Conservation (phyloP, 805 yeast genomes). For the Suhomyces prunicola region DNA sequence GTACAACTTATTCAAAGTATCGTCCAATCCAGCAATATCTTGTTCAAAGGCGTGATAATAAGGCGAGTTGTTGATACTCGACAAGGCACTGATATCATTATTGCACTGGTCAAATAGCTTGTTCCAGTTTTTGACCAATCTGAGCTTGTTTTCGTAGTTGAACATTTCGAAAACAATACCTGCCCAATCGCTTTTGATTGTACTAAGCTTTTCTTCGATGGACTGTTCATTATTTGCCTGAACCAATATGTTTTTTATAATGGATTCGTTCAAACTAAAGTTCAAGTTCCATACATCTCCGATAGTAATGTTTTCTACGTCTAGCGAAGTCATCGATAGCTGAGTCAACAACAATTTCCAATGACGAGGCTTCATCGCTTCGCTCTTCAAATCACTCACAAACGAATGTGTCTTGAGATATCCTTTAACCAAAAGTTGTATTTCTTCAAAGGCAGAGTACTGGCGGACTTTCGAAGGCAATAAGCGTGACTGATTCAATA, state of each 20-base stretch:
- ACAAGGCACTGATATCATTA: conserved; percentile 59
- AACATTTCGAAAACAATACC: conserved; percentile 49
- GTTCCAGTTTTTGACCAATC: conserved; percentile 69
- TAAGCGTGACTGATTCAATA: conserved; percentile 43
- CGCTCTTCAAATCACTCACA: conserved; percentile 50
- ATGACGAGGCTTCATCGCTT: conserved; percentile 61
- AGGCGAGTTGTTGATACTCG: conserved; percentile 69
- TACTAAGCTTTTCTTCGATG: conserved; percentile 53
- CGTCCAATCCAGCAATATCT: conserved; percentile 53
- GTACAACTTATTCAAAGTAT: conserved; percentile 48
- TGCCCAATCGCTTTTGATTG: conserved; percentile 58
- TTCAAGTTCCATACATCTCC: conserved; percentile 63
- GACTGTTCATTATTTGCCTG: conserved; percentile 73
- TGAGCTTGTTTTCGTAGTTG: conserved; percentile 48
- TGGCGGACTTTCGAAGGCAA: conserved; percentile 61
- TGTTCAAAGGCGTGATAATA: conserved; percentile 59
- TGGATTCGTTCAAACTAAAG: conserved; percentile 41
- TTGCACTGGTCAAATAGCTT: conserved; percentile 52
- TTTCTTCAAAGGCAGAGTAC: conserved; percentile 63
- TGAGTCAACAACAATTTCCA: conserved; percentile 51
- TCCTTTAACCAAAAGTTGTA: conserved; percentile 45
- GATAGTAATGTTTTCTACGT: conserved; percentile 36
- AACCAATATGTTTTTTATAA: conserved; percentile 47
- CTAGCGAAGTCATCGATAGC: conserved; percentile 22
- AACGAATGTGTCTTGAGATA: conserved; percentile 36